Evolutionary conservation across 2,329 filamentous ascomycete species (phyloP), one percentile per base, ranked within the genome.

Genomic region (Myriangium duriaei): DNA sequence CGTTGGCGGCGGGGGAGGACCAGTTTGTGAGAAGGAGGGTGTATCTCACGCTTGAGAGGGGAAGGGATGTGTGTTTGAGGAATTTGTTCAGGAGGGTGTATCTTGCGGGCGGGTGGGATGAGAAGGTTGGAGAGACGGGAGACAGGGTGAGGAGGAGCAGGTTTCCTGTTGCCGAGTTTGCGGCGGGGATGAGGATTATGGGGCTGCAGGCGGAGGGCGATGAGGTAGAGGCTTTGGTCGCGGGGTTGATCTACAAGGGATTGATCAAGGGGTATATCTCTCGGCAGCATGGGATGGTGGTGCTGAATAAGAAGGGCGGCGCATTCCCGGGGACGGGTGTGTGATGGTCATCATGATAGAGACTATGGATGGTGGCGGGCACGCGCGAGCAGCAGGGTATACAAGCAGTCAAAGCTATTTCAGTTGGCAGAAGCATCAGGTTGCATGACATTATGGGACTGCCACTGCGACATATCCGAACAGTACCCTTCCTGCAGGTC

Each of bases 231-330:
- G 98, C 91, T 58, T 64, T 95, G 50, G 56, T 98, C 52, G 85
- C 91, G 17, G 96, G 95, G 56, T 83, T 95, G 73, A 94, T 98
- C 45, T 98, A 96, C 68, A 98, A 96, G 76, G 88, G 81, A 42
- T 69, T 91, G 15, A 94, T 98, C 83, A 98, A 96, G 62, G 91
- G 92, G 29, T 98, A 98, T 61, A 98, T 98, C 49, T 80, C 88
- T 19, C 80, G 88, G 39, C 87, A 94, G 49, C 76, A 82, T 49
- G 81, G 81, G 21, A 87, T 87, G 48, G 81, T 98, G 17, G 91
- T 98, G 13, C 64, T 98, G 41, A 95, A 85, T 59, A 96, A 95
- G 60, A 81, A 74, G 42, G 85, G 83, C 32, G 85, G 83, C 32
- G 88, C 91, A 2, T 98, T 98, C 54, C 91, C 92, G 1, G 87